Base-by-base conservation (phyloP, 768 basidiomycete species). In the Lentinula guzmanii region DNA sequence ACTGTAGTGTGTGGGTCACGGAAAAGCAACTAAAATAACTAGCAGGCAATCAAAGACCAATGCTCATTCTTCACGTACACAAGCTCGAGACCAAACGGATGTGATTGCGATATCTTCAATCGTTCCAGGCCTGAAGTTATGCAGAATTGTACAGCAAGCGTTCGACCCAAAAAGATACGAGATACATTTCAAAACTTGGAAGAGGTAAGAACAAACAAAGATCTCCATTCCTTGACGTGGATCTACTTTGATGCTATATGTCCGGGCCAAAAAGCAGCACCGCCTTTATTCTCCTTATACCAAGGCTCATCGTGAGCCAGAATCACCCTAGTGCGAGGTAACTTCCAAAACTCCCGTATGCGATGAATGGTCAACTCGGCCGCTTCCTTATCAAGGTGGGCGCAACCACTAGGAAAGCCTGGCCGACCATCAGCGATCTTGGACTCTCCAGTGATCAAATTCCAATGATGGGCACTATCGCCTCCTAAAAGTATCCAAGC, bases 401-500 rank as follows among this genome's bases (percentile, higher is more conserved):
- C 72, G 53, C 82, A 84, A 6, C 61, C 65, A 48, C 68, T 61
- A n/a, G 65, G 5, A 58, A 71, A 68, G 6, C 69, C 24, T 37
- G 37, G 39, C 43, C 61, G 73, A 18, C 69, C 69, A 7, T 72
- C 70, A 3, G 76, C 75, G 50, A 85, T 75, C 5, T 72, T 65
- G 18, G 72, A 70, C 61, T 79, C 74, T 10, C 79, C 79, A 0
- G 75, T 81, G 58, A 86, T 67, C 53, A 86, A 71, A 13, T 77
- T 73, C 74, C 77, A 76, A 67, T 84, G 79, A 65, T 86, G 85
- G 3, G 81, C 84, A 61, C 80, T 79, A 65, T 86, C 84, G 0
- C 80, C 83, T 2, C 72, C 83, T 13, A 86, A 74, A 63, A 77
- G 81, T 15, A 86, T 72, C 85, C 85, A 86, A 1, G 71, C 77